Percentiles rank a stretch among this genome's conserved stretches.
Evolutionary conservation across 768 basidiomycete species (phyloP).

Genomic region (Leccinum broughii): DNA sequence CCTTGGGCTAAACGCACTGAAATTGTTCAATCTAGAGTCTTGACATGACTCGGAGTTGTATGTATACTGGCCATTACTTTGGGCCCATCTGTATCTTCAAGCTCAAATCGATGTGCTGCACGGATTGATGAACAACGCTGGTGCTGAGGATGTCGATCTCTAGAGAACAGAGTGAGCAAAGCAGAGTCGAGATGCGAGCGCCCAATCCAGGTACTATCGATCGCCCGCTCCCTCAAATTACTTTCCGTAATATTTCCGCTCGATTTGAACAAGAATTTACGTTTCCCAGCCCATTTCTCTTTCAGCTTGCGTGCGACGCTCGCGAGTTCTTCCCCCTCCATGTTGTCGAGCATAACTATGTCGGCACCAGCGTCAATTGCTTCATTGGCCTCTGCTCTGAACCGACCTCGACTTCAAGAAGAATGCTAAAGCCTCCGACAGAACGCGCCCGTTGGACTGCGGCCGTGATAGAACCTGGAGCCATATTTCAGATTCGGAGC

Average conservation of each 20-base stretch:
- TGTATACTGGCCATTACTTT: slow-evolving; percentile 28
- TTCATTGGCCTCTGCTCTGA: slow-evolving; percentile 89
- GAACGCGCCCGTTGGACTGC: slow-evolving; percentile 84
- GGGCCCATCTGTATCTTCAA: slow-evolving; percentile 83
- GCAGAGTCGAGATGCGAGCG: background rate
- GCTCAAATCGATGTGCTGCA: slow-evolving; percentile 94
- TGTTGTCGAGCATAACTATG: slow-evolving; percentile 94
- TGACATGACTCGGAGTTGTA: slow-evolving; percentile 16
- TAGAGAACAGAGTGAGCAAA: slow-evolving; percentile 34
- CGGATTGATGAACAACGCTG: slow-evolving; percentile 87
- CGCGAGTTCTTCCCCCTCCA: slow-evolving; percentile 73
- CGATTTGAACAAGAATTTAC: slow-evolving; percentile 88
- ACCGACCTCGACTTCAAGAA: slow-evolving; percentile 92
- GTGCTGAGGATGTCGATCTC: slow-evolving; percentile 80
- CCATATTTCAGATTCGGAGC: slow-evolving; percentile 7
- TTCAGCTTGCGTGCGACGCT: slow-evolving; percentile 69
- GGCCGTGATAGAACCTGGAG: slow-evolving; percentile 80
- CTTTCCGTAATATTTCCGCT: slow-evolving; percentile 93
- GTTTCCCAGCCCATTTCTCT: slow-evolving; percentile 75
- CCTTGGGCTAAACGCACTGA: slow-evolving; percentile 70
- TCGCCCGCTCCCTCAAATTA: slow-evolving; percentile 78
- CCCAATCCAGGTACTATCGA: slow-evolving; percentile 60
- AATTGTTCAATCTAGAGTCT: slow-evolving; percentile 56
- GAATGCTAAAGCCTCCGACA: slow-evolving; percentile 88
- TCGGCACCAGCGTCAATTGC: slow-evolving; percentile 95